Evolutionary conservation across 306 rosid genomes (phyloP).

Genomic region (Sicyos baderoa): DNA sequence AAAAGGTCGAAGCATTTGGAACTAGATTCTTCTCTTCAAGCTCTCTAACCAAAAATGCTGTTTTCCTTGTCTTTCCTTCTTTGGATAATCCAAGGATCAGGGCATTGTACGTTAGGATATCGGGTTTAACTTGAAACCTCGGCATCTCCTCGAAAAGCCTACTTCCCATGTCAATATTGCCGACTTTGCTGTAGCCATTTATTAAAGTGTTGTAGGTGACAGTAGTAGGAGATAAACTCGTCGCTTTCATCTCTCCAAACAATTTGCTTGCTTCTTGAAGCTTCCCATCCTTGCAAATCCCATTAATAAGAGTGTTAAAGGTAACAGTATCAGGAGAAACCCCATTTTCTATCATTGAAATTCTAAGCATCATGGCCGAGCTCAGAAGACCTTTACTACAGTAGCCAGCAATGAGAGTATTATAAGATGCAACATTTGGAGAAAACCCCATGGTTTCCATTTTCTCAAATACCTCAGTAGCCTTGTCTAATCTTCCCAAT

Average conservation of each 20-base stretch:
- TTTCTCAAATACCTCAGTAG: conserved; percentile 36
- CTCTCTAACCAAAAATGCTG: conserved; percentile 58
- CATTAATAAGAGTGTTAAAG: too few species aligned
- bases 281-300: too few species aligned
- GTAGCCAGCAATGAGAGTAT: conserved; percentile 62
- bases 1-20: too few species aligned
- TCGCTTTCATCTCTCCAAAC: conserved; percentile 52
- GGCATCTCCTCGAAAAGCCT: too few species aligned
- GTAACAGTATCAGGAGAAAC: conserved; percentile 42
- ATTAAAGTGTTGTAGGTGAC: conserved; percentile 38
- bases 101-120: too few species aligned
- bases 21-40: conserved; percentile 23
- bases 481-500: conserved; percentile 53
- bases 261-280: conserved; percentile 6
- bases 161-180: too few species aligned
- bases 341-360: conserved; percentile 42
- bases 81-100: conserved; percentile 67
- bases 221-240: conserved; percentile 46
- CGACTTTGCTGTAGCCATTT: too few species aligned
- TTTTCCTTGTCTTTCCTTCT: conserved; percentile 70
- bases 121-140: too few species aligned
- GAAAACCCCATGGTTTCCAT: conserved; percentile 61
- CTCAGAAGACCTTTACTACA: conserved; percentile 57
- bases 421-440: conserved; percentile 56
- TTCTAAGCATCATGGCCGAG: conserved; percentile 37